These are phyloP conservation scores for Crithidia expoeki DNA, from an alignment of 208 protist species.

Conservation along the genomic window DNA sequence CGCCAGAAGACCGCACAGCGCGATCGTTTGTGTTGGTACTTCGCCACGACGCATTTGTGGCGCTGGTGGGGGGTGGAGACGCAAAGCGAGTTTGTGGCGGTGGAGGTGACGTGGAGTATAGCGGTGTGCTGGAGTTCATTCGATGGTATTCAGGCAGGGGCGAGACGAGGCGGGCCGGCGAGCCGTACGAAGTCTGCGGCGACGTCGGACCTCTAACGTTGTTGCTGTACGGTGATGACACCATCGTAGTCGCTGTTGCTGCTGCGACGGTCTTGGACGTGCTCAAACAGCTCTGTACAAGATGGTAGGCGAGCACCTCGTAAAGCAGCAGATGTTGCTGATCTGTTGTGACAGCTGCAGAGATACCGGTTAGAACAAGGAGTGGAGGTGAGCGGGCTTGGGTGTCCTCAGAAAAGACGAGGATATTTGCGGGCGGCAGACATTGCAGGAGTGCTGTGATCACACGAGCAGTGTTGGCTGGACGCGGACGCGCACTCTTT, in stretches of 20 bases:
- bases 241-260: neutral
- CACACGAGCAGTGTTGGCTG: slow-evolving; percentile 3
- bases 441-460: slow-evolving; percentile 6
- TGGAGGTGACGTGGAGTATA: neutral
- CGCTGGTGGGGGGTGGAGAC: neutral
- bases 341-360: neutral
- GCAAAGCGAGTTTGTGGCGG: neutral
- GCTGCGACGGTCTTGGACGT: neutral
- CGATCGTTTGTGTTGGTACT: neutral
- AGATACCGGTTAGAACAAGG: slow-evolving; percentile 20
- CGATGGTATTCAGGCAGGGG: neutral
- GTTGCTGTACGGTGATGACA: no score
- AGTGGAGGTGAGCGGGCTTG: slow-evolving; percentile 18
- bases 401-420: slow-evolving; percentile 18
- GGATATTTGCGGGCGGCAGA: slow-evolving; percentile 6
- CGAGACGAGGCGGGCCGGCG: neutral
- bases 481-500: slow-evolving; percentile 8
- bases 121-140: slow-evolving; percentile 2
- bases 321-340: slow-evolving; percentile 14
- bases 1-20: no score
- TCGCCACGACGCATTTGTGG: neutral
- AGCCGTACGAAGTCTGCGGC: neutral
- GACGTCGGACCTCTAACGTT: neutral
- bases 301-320: slow-evolving; percentile 26
- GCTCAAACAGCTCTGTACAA: slow-evolving; percentile 25